A percentile compares a stretch with the other conserved stretches of the same genome.
phyloP scores from a whole-genome alignment of 1,284 basidiomycete genomes.

The Ustilago cynodontis region DNA sequence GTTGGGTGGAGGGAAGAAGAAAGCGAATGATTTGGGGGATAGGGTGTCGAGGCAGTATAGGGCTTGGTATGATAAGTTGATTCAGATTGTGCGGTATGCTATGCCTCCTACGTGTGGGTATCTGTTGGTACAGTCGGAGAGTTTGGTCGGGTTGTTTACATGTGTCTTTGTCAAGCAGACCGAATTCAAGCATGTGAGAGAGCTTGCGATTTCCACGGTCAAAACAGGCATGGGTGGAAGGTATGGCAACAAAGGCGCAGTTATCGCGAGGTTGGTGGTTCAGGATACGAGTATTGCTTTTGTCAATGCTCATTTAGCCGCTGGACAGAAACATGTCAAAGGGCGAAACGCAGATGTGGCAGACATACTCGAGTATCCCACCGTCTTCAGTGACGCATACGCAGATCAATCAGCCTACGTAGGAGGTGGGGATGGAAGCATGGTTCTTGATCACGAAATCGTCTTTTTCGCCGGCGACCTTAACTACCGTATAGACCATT shows the following conservation, averaged over 20 bases:
- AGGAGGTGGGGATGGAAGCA: slow-evolving; percentile 92
- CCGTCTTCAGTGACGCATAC: slow-evolving; percentile 39
- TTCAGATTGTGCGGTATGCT: slow-evolving; percentile 56
- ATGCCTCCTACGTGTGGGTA: slow-evolving; percentile 74
- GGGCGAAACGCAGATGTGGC: slow-evolving; percentile 87
- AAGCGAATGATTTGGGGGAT: slow-evolving; percentile 56
- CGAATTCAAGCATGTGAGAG: slow-evolving; percentile 74
- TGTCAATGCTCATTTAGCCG: slow-evolving; percentile 95
- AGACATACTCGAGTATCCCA: slow-evolving; percentile 71
- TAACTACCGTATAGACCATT: slow-evolving; percentile 86
- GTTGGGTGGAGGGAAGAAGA: slow-evolving; percentile 60
- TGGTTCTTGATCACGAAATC: slow-evolving; percentile 92
- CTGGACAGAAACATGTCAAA: slow-evolving; percentile 85
- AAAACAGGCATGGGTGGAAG: slow-evolving; percentile 91
- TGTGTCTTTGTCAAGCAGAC: slow-evolving; percentile 84
- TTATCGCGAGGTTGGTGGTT: slow-evolving; percentile 87
- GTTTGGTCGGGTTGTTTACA: slow-evolving; percentile 88
- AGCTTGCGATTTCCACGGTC: slow-evolving; percentile 81
- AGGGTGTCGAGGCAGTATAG: slow-evolving; percentile 52
- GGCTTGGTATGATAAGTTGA: slow-evolving; percentile 62
- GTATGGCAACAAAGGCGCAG: slow-evolving; percentile 97
- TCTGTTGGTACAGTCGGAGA: slow-evolving; percentile 84
- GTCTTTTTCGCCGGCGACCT: slow-evolving; percentile 82
- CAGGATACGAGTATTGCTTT: slow-evolving; percentile 85
- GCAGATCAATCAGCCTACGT: slow-evolving; percentile 76